phyloP scores from a whole-genome alignment of 208 protist genomes.

The Acanthamoeba triangularis region DNA sequence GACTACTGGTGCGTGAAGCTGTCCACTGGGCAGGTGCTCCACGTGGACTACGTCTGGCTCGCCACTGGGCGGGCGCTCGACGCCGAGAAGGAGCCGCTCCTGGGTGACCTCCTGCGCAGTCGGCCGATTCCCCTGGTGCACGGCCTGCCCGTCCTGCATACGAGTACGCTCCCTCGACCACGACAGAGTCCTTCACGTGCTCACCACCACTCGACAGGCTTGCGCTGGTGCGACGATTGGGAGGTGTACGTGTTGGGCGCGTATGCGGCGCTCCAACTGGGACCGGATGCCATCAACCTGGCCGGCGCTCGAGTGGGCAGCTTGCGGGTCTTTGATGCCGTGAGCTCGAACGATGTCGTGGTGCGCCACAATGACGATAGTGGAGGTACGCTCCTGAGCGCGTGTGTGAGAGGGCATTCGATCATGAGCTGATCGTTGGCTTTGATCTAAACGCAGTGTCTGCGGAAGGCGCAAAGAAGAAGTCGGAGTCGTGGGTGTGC shows the following conservation, averaged over 20 bases:
- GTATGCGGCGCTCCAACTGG: slow-evolving; percentile 28
- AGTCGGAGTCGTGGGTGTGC: not conserved
- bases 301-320: not conserved
- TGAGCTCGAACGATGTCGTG: not conserved
- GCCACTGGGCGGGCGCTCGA: slow-evolving; percentile 16
- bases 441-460: not conserved
- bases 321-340: not conserved
- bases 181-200: no score
- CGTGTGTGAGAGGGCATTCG: not conserved
- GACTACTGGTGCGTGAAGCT: slow-evolving; percentile 36
- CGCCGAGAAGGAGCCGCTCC: slow-evolving; percentile 19
- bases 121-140: not conserved
- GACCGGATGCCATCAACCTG: slow-evolving; percentile 46
- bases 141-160: slow-evolving; percentile 29
- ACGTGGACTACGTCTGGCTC: slow-evolving; percentile 54
- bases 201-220: not conserved
- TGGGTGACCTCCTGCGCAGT: not conserved
- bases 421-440: not conserved
- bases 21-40: not conserved
- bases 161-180: not conserved
- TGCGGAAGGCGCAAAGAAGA: not conserved
- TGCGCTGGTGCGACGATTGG: slow-evolving; percentile 36
- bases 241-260: slow-evolving; percentile 29
- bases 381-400: not conserved
- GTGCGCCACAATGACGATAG: not conserved